Conservation (phyloP, 1,139 yeast species). For the Yamadazyma taylorii region DNA sequence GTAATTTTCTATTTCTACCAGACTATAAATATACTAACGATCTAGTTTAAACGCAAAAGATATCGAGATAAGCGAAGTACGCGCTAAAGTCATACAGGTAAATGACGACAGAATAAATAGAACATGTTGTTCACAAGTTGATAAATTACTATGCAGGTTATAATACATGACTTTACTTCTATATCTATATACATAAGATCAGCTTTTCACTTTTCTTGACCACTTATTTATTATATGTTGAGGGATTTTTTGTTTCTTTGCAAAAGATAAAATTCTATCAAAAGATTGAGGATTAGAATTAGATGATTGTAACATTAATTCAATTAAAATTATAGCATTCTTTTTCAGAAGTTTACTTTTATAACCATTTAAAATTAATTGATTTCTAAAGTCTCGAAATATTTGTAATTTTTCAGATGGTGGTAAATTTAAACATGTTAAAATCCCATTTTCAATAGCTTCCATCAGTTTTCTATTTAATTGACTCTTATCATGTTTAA, state of each 20-base stretch:
- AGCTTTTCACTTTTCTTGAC: constrained; percentile 1
- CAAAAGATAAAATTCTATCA: constrained; percentile 5
- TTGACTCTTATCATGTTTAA: constrained; percentile 8
- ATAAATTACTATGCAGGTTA: too few species aligned
- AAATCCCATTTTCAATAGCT: constrained; percentile 13
- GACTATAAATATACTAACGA: constrained; percentile 1
- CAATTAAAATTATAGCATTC: constrained; percentile 9
- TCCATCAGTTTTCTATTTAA: constrained; percentile 8
- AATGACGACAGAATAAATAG: too few species aligned
- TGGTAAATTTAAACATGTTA: constrained; percentile 2
- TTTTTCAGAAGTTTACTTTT: constrained; percentile 9
- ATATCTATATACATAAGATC: not conserved
- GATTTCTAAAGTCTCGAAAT: constrained; percentile 9
- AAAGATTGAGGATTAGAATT: too few species aligned
- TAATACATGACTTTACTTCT: not conserved
- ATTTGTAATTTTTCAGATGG: constrained; percentile 5
- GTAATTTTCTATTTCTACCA: not conserved
- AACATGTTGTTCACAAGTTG: too few species aligned
- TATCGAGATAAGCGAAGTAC: constrained; percentile 1
- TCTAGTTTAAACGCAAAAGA: constrained; percentile 5
- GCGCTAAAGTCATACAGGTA: too few species aligned
- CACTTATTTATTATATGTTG: constrained; percentile 7
- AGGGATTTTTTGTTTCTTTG: constrained; percentile 9
- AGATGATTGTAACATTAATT: constrained; percentile 7
- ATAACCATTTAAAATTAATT: constrained; percentile 8